These are phyloP conservation scores for Vaccinium myrtillus DNA, from an alignment of 148 eudicot genomes.

Conservation along the genomic window DNA sequence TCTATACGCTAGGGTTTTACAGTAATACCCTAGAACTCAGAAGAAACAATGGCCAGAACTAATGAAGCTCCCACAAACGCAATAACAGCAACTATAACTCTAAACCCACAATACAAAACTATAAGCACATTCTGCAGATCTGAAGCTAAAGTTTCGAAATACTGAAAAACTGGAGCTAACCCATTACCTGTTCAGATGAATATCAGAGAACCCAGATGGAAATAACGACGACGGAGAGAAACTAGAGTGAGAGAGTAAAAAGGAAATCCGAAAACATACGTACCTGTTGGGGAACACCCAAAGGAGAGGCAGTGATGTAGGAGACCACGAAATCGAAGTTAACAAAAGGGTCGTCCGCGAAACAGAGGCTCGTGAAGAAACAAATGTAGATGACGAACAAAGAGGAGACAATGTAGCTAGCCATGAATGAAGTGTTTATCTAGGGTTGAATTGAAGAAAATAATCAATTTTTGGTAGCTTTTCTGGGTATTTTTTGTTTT, in stretches of 20 bases:
- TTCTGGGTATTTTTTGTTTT: neutral
- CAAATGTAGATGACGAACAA: conserved; percentile 30
- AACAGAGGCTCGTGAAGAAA: conserved; percentile 41
- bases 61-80: neutral
- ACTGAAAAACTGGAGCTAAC: conserved; percentile 29
- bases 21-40: too few relatives aligned
- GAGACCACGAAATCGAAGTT: conserved; percentile 67
- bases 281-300: conserved; percentile 64
- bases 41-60: neutral
- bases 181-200: conserved; percentile 17
- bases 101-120: neutral
- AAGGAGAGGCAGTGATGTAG: conserved; percentile 94
- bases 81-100: neutral
- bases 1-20: too few relatives aligned
- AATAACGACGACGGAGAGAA: neutral
- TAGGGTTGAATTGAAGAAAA: neutral
- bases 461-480: neutral
- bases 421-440: conserved; percentile 7
- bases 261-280: conserved; percentile 16
- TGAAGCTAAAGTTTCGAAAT: conserved; percentile 31
- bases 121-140: conserved; percentile 52
- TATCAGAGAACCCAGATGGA: conserved; percentile 25
- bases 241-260: neutral
- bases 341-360: conserved; percentile 73
- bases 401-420: neutral